Percentiles rank a stretch among this genome's conserved stretches.
phyloP scores from a whole-genome alignment of 192 early-diverging fungal species.

The Backusella psychrophila region DNA sequence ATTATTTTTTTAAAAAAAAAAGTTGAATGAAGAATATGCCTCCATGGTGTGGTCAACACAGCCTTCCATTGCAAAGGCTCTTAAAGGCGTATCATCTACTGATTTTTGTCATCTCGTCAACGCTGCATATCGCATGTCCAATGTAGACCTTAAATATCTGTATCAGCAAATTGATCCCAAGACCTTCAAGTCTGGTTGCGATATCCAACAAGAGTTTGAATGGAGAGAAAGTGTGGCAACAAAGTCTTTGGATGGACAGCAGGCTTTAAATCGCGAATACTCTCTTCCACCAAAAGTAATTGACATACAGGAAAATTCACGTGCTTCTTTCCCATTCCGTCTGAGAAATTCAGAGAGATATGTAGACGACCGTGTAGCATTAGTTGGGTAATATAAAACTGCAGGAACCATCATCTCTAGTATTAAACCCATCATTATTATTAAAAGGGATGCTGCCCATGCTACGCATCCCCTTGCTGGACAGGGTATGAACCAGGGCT shows the following conservation, averaged over 20 bases:
- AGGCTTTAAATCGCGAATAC: conserved; percentile 21
- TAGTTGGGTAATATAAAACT: conserved; percentile 67
- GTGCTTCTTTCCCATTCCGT: conserved; percentile 82
- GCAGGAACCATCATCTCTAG: too few species aligned
- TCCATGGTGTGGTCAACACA: conserved; percentile 93
- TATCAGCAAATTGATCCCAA: conserved; percentile 50
- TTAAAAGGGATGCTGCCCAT: conserved; percentile 88
- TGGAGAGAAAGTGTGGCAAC: conserved; percentile 65
- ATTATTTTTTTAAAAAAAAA: not conserved
- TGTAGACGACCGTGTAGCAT: conserved; percentile 71
- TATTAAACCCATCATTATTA: too few species aligned
- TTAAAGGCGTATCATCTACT: conserved; percentile 59
- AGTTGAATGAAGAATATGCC: conserved; percentile 60
- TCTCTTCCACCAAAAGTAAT: conserved; percentile 60
- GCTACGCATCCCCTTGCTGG: conserved; percentile 95
- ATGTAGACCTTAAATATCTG: conserved; percentile 74
- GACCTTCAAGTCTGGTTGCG: conserved; percentile 35
- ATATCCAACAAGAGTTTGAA: conserved; percentile 54
- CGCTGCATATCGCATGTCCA: conserved; percentile 71
- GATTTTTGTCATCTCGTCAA: conserved; percentile 75
- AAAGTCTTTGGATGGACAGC: conserved; percentile 5
- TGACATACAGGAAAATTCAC: conserved; percentile 59
- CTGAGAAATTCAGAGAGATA: conserved; percentile 81
- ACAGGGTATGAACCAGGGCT: conserved; percentile 93
- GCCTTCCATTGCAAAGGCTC: conserved; percentile 55